Base-by-base conservation (phyloP, 371 early-diverging fungal genomes). In the Saksenaea oblongispora region DNA sequence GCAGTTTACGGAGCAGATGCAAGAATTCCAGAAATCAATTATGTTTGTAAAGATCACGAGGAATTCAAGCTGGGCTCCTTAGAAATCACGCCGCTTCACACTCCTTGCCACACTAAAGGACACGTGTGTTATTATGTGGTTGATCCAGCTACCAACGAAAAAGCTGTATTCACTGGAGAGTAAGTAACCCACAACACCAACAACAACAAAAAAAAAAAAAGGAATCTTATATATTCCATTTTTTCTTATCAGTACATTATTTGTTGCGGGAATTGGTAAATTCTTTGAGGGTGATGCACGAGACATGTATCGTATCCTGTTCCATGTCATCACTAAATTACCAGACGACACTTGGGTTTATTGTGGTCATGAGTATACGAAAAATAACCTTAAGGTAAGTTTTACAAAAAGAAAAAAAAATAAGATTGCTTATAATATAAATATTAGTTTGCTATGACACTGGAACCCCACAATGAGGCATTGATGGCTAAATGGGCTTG, bases 201-300 rank as follows among this genome's bases (percentile, higher is more conserved):
- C n/a, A n/a, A n/a, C n/a, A n/a, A n/a, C n/a, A n/a, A 18, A 9
- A 22, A 22, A 37, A 27, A 27, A 13, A 18, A 26, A 36, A 47
- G 5, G 3, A 17, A 34, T n/a, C 5, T 35, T 26, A 53, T 35
- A 34, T 37, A 54, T 54, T 22, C 35, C 5, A 10, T 5, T 35
- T 34, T 37, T 11, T 54, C 8, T 17, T 15, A 56, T 53, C 55
- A 69, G 64, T 57, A 82, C 83, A 14, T 56, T 78, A 2, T 79
- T 81, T 71, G 58, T 76, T 17, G 86, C 71, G 28, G 93, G 95
- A 8, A 93, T 97, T 61, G 98, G 98, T 1, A 85, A 93, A 34
- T 95, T 98, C 74, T 95, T 98, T 72, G 98, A 98, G 70, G 98
- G 97, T 26, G 91, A 90, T 28, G 88, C 94, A 1, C 81, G 87